Conservation (phyloP, 257 asterid genomes). For the Paulownia fortunei region DNA sequence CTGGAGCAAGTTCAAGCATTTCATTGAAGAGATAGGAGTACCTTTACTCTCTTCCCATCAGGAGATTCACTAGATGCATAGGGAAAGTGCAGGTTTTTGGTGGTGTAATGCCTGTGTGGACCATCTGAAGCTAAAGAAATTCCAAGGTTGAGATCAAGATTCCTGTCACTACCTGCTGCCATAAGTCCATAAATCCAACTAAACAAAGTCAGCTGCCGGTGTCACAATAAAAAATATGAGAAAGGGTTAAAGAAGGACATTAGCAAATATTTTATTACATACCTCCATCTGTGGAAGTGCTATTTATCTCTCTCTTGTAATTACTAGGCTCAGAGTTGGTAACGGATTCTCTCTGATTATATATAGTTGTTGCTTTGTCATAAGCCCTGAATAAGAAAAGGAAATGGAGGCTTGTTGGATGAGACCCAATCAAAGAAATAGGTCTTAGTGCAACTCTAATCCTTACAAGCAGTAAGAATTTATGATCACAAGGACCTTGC, state of each 20-base stretch:
- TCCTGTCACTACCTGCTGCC: conserved; percentile 46
- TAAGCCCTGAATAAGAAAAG: conserved; percentile 58
- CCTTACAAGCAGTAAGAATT: conserved; percentile 35
- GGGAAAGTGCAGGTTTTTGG: conserved; percentile 35
- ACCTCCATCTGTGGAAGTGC: conserved; percentile 47
- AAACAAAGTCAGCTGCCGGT: conserved; percentile 8
- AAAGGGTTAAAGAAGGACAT: background rate
- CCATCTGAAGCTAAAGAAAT: conserved; percentile 54
- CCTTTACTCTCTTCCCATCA: conserved; percentile 52
- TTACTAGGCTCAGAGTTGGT: conserved; percentile 46
- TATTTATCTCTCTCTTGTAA: conserved; percentile 37
- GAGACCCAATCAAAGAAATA: conserved; percentile 7
- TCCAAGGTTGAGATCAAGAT: conserved; percentile 76
- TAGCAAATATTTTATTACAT: background rate
- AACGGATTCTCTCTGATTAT: conserved; percentile 54
- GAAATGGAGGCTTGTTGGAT: conserved; percentile 33
- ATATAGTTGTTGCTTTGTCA: conserved; percentile 54
- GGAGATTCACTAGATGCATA: conserved; percentile 38
- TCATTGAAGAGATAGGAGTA: conserved; percentile 22
- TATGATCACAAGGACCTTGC: conserved; percentile 66
- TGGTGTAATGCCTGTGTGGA: conserved; percentile 28
- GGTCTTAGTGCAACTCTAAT: conserved; percentile 1
- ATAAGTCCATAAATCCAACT: conserved; percentile 23
- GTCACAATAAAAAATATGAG: background rate
- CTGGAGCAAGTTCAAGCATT: background rate